Percentiles rank a stretch among this genome's conserved stretches.
Evolutionary conservation across 148 eudicot species (phyloP).

Genomic region (Pouteria glomerata): DNA sequence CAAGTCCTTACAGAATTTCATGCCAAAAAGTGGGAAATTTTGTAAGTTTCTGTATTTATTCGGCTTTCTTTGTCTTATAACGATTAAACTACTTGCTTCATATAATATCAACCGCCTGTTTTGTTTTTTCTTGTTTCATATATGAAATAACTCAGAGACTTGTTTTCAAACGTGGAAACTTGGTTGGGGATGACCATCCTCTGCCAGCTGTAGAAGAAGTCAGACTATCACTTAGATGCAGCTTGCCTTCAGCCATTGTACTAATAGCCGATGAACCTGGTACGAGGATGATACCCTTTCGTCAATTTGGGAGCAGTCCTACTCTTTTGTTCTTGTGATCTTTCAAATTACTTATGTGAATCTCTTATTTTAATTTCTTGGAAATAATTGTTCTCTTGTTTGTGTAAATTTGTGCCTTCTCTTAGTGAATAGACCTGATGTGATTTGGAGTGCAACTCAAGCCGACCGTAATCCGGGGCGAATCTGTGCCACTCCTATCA

Average conservation of each 20-base stretch:
- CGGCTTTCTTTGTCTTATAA: background rate
- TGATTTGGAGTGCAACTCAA: conserved; percentile 46
- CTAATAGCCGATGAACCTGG: conserved; percentile 77
- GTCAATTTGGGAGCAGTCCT: background rate
- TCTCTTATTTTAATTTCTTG: conserved; percentile 1
- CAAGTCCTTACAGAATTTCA: conserved; percentile 43
- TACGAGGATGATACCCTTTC: conserved; percentile 21
- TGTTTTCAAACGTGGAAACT: conserved; percentile 81
- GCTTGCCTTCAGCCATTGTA: conserved; percentile 60
- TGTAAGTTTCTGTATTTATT: conserved; percentile 33
- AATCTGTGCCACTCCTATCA: conserved; percentile 48
- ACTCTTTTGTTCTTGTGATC: conserved; percentile 1
- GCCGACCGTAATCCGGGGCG: conserved; percentile 55
- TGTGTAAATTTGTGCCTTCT: conserved; percentile 11
- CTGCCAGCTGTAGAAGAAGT: conserved; percentile 67
- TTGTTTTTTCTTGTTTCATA: conserved; percentile 5
- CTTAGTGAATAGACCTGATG: conserved; percentile 57
- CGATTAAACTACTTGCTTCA: conserved; percentile 2
- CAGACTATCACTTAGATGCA: conserved; percentile 49
- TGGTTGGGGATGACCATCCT: conserved; percentile 69
- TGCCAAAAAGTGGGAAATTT: conserved; percentile 57
- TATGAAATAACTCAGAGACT: conserved; percentile 35
- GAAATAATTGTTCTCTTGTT: conserved; percentile 5
- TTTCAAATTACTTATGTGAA: background rate
- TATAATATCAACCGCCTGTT: background rate